phyloP scores from a whole-genome alignment of 441 rosid genomes.

The Pelargonium cotyledonis region DNA sequence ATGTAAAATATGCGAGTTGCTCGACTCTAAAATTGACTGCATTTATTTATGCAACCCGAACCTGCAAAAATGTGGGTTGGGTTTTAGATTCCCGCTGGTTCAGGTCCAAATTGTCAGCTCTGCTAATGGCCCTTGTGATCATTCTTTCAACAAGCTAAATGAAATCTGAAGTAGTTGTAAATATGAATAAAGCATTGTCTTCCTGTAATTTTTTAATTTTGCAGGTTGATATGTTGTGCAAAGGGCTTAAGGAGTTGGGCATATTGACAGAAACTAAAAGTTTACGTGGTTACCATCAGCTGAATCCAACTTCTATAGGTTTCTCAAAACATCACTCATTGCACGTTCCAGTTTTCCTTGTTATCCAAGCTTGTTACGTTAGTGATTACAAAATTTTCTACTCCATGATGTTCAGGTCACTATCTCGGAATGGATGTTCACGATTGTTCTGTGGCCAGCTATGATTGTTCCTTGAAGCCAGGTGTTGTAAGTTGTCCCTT shows the following conservation, averaged over 20 bases:
- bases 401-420: slow-evolving; percentile 57
- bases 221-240: slow-evolving; percentile 64
- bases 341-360: background rate
- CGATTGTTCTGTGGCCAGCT: slow-evolving; percentile 68
- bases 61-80: too few relatives aligned
- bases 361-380: slow-evolving; percentile 8
- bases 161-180: too few relatives aligned
- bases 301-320: slow-evolving; percentile 98
- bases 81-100: too few relatives aligned
- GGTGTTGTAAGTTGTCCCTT: slow-evolving; percentile 68
- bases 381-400: background rate
- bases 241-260: slow-evolving; percentile 76
- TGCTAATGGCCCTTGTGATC: too few relatives aligned
- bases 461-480: slow-evolving; percentile 68
- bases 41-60: too few relatives aligned
- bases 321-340: slow-evolving; percentile 15
- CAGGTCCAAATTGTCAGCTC: too few relatives aligned
- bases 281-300: slow-evolving; percentile 38
- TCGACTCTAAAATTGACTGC: too few relatives aligned
- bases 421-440: slow-evolving; percentile 99
- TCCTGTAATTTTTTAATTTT: background rate
- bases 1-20: too few relatives aligned
- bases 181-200: too few relatives aligned
- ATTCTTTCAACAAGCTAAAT: too few relatives aligned
- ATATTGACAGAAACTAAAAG: slow-evolving; percentile 45